Percentiles rank a stretch among this genome's conserved stretches.
Evolutionary conservation across 495 filamentous ascomycete genomes (phyloP).

Genomic region (Talaromyces nanjingensis): DNA sequence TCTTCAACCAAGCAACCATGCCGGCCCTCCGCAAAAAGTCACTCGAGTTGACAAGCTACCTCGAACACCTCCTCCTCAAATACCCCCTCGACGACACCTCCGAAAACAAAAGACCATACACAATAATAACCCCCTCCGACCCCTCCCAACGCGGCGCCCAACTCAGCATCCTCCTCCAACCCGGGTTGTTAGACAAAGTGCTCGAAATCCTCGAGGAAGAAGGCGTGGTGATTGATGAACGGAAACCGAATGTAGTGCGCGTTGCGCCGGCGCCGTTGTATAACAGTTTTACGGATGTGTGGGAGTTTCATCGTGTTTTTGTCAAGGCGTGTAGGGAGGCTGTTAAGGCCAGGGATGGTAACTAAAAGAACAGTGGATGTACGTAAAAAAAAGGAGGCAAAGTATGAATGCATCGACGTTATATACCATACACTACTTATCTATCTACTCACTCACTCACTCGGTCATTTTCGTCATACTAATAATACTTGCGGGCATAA

Average conservation of each 20-base stretch:
- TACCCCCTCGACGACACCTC: slow-evolving; percentile 24
- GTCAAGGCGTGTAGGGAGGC: slow-evolving; percentile 29
- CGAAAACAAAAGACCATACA: slow-evolving; percentile 43
- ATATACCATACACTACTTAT: slow-evolving; percentile 1
- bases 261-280: slow-evolving; percentile 92
- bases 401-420: not conserved
- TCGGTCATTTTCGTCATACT: not conserved
- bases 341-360: not conserved
- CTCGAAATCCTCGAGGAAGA: slow-evolving; percentile 60
- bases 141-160: slow-evolving; percentile 74
- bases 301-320: slow-evolving; percentile 59
- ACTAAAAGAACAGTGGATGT: not conserved
- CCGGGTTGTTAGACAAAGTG: slow-evolving; percentile 61
- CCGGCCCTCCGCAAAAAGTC: slow-evolving; percentile 65
- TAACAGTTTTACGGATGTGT: slow-evolving; percentile 76
- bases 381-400: not conserved
- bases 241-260: slow-evolving; percentile 82
- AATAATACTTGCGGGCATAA: slow-evolving; percentile 1
- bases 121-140: slow-evolving; percentile 74
- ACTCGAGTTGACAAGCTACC: slow-evolving; percentile 66
- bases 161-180: slow-evolving; percentile 64
- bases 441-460: not conserved
- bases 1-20: slow-evolving; percentile 74
- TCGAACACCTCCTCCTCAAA: slow-evolving; percentile 60
- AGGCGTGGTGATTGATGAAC: slow-evolving; percentile 79